Evolutionary conservation across 1,284 basidiomycete genomes (phyloP).

Genomic region (Apiotrichum gracile): DNA sequence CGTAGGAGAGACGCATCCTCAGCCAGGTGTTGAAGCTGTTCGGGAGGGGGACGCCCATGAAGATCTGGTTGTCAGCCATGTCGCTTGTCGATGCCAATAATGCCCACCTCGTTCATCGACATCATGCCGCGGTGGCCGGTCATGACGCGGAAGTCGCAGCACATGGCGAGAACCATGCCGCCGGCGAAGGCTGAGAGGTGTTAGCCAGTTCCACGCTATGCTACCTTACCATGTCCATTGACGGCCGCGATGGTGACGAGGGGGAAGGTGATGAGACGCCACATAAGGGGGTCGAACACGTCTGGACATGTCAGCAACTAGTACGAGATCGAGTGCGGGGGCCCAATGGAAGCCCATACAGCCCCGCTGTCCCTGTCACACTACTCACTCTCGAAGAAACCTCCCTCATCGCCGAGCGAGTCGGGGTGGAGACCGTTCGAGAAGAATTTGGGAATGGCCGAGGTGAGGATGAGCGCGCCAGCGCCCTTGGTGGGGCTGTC

Average conservation of each 20-base stretch:
- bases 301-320: slow-evolving; percentile 22
- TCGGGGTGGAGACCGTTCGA: slow-evolving; percentile 77
- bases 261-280: slow-evolving; percentile 47
- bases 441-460: slow-evolving; percentile 77
- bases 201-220: not conserved
- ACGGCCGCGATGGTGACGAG: slow-evolving; percentile 70
- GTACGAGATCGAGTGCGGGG: too few relatives aligned
- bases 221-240: slow-evolving; percentile 63
- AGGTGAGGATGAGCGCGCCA: slow-evolving; percentile 70
- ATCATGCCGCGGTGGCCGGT: slow-evolving; percentile 75
- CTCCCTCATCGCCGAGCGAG: slow-evolving; percentile 57
- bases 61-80: slow-evolving; percentile 52
- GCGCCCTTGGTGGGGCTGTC: slow-evolving; percentile 27
- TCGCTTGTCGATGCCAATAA: not conserved
- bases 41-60: slow-evolving; percentile 75
- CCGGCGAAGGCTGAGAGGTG: slow-evolving; percentile 63
- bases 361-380: not conserved
- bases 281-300: slow-evolving; percentile 42
- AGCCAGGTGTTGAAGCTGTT: slow-evolving; percentile 64
- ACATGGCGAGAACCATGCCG: slow-evolving; percentile 70
- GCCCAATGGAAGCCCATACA: not conserved
- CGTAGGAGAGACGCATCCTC: slow-evolving; percentile 59
- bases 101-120: slow-evolving; percentile 81
- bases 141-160: slow-evolving; percentile 88
- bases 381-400: slow-evolving; percentile 66